phyloP scores from a whole-genome alignment of 495 filamentous ascomycete genomes.

The Evernia prunastri region DNA sequence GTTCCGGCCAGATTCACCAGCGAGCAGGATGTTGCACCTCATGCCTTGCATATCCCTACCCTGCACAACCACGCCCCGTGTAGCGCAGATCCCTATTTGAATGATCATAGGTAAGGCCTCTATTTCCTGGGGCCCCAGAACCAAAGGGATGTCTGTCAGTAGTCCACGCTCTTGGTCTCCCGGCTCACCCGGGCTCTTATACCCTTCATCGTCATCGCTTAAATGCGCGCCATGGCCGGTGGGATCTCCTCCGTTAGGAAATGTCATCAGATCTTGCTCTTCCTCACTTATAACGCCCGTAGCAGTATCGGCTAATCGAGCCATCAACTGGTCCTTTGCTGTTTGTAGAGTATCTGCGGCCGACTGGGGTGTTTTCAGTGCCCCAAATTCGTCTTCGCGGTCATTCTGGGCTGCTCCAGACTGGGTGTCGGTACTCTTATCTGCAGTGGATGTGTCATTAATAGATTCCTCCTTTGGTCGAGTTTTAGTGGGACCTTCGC shows the following conservation, averaged over 20 bases:
- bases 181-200: slow-evolving; percentile 57
- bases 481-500: not conserved
- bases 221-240: slow-evolving; percentile 43
- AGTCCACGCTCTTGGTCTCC: slow-evolving; percentile 82
- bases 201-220: slow-evolving; percentile 74
- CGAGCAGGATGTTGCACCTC: slow-evolving; percentile 79
- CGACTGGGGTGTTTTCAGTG: slow-evolving; percentile 48
- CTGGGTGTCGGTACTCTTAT: slow-evolving; percentile 7
- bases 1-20: slow-evolving; percentile 79
- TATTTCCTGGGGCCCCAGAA: slow-evolving; percentile 86
- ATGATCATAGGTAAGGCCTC: slow-evolving; percentile 93
- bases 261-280: slow-evolving; percentile 41
- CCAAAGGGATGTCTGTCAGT: slow-evolving; percentile 87
- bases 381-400: slow-evolving; percentile 42
- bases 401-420: slow-evolving; percentile 19
- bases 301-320: slow-evolving; percentile 46
- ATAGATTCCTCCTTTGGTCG: not conserved
- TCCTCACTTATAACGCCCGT: slow-evolving; percentile 40
- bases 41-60: slow-evolving; percentile 76
- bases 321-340: slow-evolving; percentile 55
- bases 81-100: slow-evolving; percentile 78
- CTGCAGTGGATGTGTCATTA: not conserved
- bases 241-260: slow-evolving; percentile 48
- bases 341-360: slow-evolving; percentile 48
- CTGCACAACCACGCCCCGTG: slow-evolving; percentile 34